Evolutionary conservation across 2,329 filamentous ascomycete genomes (phyloP), one percentile per base, ranked within the genome.

Genomic region (Trichoderma brevicompactum): DNA sequence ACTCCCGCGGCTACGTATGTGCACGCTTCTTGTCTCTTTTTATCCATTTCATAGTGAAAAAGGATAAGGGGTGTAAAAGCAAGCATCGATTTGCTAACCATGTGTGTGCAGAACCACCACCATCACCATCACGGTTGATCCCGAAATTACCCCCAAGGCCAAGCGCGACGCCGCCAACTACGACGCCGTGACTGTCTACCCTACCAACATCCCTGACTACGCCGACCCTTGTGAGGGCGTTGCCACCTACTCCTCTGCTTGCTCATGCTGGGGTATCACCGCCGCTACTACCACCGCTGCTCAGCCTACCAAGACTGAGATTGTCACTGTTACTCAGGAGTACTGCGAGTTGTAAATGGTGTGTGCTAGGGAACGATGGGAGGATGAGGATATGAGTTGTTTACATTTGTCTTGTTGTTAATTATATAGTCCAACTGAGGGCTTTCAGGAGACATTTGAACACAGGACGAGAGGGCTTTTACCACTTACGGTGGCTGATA

Each of bases 211-310:
- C 63, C 80, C 80, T 55, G 71, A 75, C 64, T 82, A 81, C 72
- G 79, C 79, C 62, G 75, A 76, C 19, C 71, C 72, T 50, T 81
- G 79, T 72, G 70, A 72, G 62, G 67, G 72, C 48, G 69, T 69
- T 15, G 70, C 68, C 38, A 71, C 72, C 53, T 82, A 80, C 74
- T 73, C 78, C 38, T 78, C 79, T 43, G 80, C 77, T 61, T 82
- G 80, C 77, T 74, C 73, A 60, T 82, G 80, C 77, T 82, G 76
- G 74, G 79, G 79, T 55, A 75, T 82, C 72, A 80, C 79, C 44
- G 74, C 74, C 43, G 67, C 71, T 32, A 74, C 77, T 52, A 75
- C 73, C 65, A 81, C 79, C 10, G 79, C 76, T 61, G 70, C 77
- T 34, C 70, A 69, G 41, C 76, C 79, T 28, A 81, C 79, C 66